A percentile compares a stretch with the other conserved stretches of the same genome.
Evolutionary conservation across 2,329 filamentous ascomycete genomes (phyloP).

Genomic region (Hypoxylon sp.): DNA sequence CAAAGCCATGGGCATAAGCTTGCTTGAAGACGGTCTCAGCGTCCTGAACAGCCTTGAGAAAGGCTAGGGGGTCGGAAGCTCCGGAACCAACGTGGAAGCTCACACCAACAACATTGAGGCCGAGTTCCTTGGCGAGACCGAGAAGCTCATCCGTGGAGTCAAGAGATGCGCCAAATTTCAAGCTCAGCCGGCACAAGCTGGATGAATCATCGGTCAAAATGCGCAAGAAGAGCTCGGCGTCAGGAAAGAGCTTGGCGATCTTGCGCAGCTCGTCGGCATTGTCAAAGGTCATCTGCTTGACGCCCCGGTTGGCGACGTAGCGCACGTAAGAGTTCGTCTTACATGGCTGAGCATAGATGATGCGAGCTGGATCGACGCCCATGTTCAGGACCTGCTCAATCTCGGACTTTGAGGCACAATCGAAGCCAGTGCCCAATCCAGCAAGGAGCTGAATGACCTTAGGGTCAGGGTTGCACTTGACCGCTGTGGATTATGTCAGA

Average conservation of each 20-base stretch:
- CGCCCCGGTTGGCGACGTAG: slow-evolving; percentile 85
- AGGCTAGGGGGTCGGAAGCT: slow-evolving; percentile 92
- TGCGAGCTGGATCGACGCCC: slow-evolving; percentile 87
- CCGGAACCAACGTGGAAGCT: slow-evolving; percentile 99
- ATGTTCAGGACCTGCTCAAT: slow-evolving; percentile 91
- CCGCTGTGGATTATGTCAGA: slow-evolving; percentile 69
- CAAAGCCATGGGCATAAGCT: slow-evolving; percentile 80
- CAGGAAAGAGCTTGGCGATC: slow-evolving; percentile 91
- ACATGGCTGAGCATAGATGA: slow-evolving; percentile 99
- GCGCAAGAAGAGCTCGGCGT: slow-evolving; percentile 91
- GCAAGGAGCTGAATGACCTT: slow-evolving; percentile 90
- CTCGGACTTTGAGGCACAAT: slow-evolving; percentile 97
- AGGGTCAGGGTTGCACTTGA: slow-evolving; percentile 98
- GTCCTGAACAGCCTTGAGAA: slow-evolving; percentile 91
- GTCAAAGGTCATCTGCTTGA: slow-evolving; percentile 99
- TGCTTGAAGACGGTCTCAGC: slow-evolving; percentile 91
- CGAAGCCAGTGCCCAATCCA: slow-evolving; percentile 92
- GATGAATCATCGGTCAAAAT: slow-evolving; percentile 97
- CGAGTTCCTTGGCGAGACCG: slow-evolving; percentile 82
- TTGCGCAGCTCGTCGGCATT: slow-evolving; percentile 98
- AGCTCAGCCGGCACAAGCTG: slow-evolving; percentile 92
- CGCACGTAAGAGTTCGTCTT: slow-evolving; percentile 99
- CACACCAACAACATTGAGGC: slow-evolving; percentile 92
- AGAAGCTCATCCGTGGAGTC: slow-evolving; percentile 85
- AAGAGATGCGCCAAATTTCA: slow-evolving; percentile 96